Evolutionary conservation across 176 grass and related monocot genomes (phyloP).

Genomic region (Elaeis guineensis): DNA sequence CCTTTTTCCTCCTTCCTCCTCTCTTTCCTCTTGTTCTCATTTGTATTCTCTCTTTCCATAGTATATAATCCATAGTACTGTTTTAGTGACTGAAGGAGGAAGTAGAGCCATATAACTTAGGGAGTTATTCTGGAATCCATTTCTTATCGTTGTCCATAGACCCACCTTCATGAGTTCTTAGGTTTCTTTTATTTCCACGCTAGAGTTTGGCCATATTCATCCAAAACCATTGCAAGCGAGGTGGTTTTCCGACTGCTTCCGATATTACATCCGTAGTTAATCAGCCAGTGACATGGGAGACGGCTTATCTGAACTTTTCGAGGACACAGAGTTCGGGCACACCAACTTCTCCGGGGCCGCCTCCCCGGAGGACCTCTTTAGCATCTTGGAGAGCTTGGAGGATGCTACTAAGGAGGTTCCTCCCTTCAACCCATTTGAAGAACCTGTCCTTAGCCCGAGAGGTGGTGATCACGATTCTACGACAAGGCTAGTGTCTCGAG

Average conservation of each 20-base stretch:
- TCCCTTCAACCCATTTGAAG: background rate
- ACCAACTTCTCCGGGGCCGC: background rate
- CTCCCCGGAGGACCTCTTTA: constrained; percentile 2
- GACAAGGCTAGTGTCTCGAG: background rate
- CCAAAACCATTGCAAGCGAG: too few relatives aligned
- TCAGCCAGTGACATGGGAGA: background rate
- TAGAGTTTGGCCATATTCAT: too few relatives aligned
- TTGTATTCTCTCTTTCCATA: too few relatives aligned
- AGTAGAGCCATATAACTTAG: too few relatives aligned
- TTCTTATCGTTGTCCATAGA: too few relatives aligned
- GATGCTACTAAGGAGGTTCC: background rate
- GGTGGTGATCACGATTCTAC: background rate
- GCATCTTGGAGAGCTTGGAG: constrained; percentile 1
- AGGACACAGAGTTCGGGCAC: background rate
- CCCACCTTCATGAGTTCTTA: too few relatives aligned
- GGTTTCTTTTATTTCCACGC: too few relatives aligned
- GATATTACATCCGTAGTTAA: background rate
- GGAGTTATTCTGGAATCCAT: too few relatives aligned
- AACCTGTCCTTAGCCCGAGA: too few relatives aligned
- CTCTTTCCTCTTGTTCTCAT: background rate
- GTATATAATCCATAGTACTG: too few relatives aligned
- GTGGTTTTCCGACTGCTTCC: too few relatives aligned
- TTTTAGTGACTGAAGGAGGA: too few relatives aligned
- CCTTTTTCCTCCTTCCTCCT: background rate
- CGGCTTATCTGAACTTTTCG: background rate